Base-by-base conservation (phyloP, 208 protist species). In the Leishmania major region DNA sequence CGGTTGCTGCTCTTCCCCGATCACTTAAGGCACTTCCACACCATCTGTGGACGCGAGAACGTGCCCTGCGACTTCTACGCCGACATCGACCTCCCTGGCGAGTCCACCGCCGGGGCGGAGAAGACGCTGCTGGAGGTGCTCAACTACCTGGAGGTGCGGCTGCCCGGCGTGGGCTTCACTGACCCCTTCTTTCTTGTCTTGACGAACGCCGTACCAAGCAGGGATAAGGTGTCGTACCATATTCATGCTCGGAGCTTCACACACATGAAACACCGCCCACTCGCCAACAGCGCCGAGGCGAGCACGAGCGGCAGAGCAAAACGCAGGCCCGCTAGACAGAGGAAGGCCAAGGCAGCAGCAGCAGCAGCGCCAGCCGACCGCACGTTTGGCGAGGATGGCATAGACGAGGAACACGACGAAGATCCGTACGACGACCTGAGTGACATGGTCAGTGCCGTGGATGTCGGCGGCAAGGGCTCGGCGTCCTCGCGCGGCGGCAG, bases 61-160 rank as follows among this genome's bases (percentile, higher is more conserved):
- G 91, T 96, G 47, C 93, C 93, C 51, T 96, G 93, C 76, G 93
- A 96, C 84, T 96, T 96, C 82, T 96, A 89, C 75, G 93, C 90
- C 0, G 93, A 96, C 81, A 80, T 96, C 59, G 93, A 96, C 57
- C 79, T 96, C 11, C 90, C 87, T 15, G 89, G 89, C 71, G 88
- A 83, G 71, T 71, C 87, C 13, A 35, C 77, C 0, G 81, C 78
- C 7, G 82, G 72, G 53, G 87, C 84, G 53, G 91, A 95, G 84
- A 86, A 89, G 84, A 84, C 85, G 35, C 82, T 96, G 78, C 72
- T 94, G 43, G 91, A 95, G 84, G 83, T 95, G 64, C 82, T 96
- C 66, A 92, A 93, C 87, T 95, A 96, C 75, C 76, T 96, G 43
- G 89, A 95, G 53, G 90, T 95, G 73, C 92, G 91, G 3, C 87